Evolutionary conservation across 164 flowering plant species (phyloP), one percentile per base, ranked within the genome.

Genomic region (Macadamia integrifolia): DNA sequence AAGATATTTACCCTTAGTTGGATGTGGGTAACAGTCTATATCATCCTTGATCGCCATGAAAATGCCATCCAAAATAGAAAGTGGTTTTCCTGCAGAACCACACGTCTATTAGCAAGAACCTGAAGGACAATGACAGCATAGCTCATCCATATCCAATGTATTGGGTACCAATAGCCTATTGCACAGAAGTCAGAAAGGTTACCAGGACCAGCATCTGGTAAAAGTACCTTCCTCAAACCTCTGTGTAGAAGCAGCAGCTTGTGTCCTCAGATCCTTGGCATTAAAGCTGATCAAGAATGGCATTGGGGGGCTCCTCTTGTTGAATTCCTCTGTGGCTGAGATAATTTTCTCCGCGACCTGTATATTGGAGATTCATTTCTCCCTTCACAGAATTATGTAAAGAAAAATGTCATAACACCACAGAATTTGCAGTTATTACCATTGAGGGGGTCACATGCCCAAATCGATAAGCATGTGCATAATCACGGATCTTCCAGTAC

Each of bases 11-110:
- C 95, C 90, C 69, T 79, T 87, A 44, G 91, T 71, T 60, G 91
- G 93, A 82, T 87, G 77, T 10, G 98, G 98, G 69, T 44, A 78
- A 68, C 88, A 88, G 73, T 89, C 98, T 55, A 94, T 92, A 72
- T 94, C 98, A 83, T 94, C 98, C 86, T 94, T 94, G 74, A 94
- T 84, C 43, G 97, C 96, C 77, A 94, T 75, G 66, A 92, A 88
- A 75, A 87, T 83, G 46, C 98, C 98, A 80, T 94, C 98, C 77
- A 94, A 78, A 62, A 90, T 74, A 14, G 98, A 94, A 65, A 94
- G 55, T 40, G 97, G 91, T 30, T 69, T 77, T 65, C 93, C 98
- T 94, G 83, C 83, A 88, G n/a, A 66, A 66, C 40, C 58, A 30
- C 40, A 40, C 11, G 23, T 58, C 3, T 32, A 57, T 53, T 15